These are phyloP conservation scores for Fusarium brachygibbosum DNA, from an alignment of 2,329 filamentous ascomycete species.

Conservation along the genomic window DNA sequence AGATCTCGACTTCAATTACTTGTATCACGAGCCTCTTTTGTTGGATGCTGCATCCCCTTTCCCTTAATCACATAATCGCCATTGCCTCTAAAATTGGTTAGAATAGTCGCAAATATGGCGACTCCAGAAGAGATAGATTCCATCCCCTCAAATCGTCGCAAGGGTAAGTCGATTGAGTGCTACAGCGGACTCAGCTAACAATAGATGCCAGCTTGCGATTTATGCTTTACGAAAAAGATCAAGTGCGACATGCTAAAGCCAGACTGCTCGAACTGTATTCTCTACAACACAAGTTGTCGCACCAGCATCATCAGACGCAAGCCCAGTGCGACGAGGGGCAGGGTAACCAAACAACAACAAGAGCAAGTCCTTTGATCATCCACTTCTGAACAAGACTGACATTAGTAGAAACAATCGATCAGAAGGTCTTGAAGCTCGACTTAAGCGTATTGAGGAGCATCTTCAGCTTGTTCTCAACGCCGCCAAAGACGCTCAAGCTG, in stretches of 20 bases:
- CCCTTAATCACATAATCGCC: rapidly evolving
- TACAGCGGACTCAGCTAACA: not conserved
- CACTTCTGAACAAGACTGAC: conserved; percentile 7
- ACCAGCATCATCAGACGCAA: conserved; percentile 49
- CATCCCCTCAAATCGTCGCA: conserved; percentile 41
- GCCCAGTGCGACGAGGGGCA: conserved; percentile 39
- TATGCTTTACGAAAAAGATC: conserved; percentile 62
- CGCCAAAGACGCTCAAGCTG: conserved; percentile 31
- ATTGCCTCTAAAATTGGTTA: rapidly evolving
- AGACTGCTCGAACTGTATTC: conserved; percentile 59
- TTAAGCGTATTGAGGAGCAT: conserved; percentile 52
- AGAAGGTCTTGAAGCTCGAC: conserved; percentile 44
- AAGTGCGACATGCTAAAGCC: conserved; percentile 62
- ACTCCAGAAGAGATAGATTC: conserved; percentile 33
- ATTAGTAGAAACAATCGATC: not conserved
- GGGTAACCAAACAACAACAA: conserved; percentile 26
- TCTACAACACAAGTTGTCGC: conserved; percentile 58
- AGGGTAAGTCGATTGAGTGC: conserved; percentile 24
- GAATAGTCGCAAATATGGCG: conserved; percentile 5
- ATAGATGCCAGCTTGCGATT: conserved; percentile 54
- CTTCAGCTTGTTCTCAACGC: conserved; percentile 51
- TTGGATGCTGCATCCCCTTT: no score
- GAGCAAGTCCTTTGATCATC: conserved; percentile 16
- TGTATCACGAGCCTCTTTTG: no score
- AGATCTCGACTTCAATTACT: conserved; percentile 3